Evolutionary conservation across 768 basidiomycete species (phyloP).

Genomic region (Scleroderma citrinum): DNA sequence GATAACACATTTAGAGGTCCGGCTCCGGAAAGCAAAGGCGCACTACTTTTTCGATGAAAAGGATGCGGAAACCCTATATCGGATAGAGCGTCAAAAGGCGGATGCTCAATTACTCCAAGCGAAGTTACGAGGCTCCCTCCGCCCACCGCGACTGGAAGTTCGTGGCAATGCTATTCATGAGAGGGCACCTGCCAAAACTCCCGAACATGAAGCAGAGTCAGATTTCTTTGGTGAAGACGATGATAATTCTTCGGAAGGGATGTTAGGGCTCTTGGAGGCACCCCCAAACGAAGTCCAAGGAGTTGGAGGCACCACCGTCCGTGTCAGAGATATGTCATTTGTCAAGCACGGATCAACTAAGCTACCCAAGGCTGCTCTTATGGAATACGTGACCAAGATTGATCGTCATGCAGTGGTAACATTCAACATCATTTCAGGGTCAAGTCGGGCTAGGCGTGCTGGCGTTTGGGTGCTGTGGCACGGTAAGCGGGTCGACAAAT

Average conservation of each 20-base stretch:
- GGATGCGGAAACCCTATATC: constrained; percentile 58
- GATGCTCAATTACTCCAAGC: constrained; percentile 41
- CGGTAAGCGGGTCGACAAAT: constrained; percentile 52
- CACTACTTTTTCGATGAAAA: constrained; percentile 69
- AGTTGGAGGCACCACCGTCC: constrained; percentile 46
- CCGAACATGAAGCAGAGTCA: constrained; percentile 6
- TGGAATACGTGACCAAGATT: constrained; percentile 58
- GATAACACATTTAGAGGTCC: constrained; percentile 37
- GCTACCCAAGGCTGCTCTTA: constrained; percentile 69
- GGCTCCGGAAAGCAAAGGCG: constrained; percentile 40
- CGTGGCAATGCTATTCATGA: background rate
- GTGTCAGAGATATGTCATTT: constrained; percentile 65
- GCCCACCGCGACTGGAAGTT: background rate
- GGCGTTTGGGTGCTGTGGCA: constrained; percentile 71
- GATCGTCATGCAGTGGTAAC: constrained; percentile 73
- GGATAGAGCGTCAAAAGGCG: constrained; percentile 44
- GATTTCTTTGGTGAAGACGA: constrained; percentile 53
- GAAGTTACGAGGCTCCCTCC: constrained; percentile 29
- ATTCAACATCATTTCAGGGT: constrained; percentile 59
- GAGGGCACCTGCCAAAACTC: background rate
- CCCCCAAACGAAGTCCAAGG: constrained; percentile 54
- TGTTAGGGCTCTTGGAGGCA: constrained; percentile 71
- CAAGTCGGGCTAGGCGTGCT: constrained; percentile 71
- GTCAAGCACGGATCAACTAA: constrained; percentile 82
- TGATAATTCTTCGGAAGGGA: constrained; percentile 44